Percentiles rank a stretch among this genome's conserved stretches.
Evolutionary conservation across 2,329 filamentous ascomycete species (phyloP).

Genomic region (Beauveria sp.): DNA sequence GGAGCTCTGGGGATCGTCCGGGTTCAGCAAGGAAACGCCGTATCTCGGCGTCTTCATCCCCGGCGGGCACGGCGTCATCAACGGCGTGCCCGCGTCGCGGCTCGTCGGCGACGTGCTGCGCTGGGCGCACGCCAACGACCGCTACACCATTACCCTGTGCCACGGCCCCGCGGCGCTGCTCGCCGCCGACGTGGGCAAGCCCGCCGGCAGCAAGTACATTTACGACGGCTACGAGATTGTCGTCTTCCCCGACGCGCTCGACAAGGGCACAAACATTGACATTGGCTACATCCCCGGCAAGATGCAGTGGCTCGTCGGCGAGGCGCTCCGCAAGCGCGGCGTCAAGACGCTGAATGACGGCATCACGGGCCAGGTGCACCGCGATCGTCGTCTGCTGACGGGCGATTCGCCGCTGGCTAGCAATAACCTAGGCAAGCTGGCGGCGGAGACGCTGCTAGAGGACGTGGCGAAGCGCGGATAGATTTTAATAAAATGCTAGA

Average conservation of each 20-base stretch:
- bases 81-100: conserved; percentile 13
- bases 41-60: conserved; percentile 16
- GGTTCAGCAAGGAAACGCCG: conserved; percentile 12
- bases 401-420: conserved; percentile 17
- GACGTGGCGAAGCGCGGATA: conserved; percentile 12
- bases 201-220: conserved; percentile 14
- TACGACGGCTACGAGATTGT: conserved; percentile 16
- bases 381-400: conserved; percentile 13
- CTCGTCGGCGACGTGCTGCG: conserved; percentile 16
- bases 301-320: conserved; percentile 17
- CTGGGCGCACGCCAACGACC: conserved; percentile 15
- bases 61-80: conserved; percentile 16
- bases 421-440: conserved; percentile 15
- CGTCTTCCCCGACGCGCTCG: conserved; percentile 16
- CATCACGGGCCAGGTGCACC: conserved; percentile 15
- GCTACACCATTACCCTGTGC: conserved; percentile 14
- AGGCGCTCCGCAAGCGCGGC: conserved; percentile 12
- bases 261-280: conserved; percentile 14
- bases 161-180: conserved; percentile 15
- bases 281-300: conserved; percentile 18
- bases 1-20: conserved; percentile 11
- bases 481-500: background rate
- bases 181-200: conserved; percentile 15
- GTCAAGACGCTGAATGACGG: conserved; percentile 12
- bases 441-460: conserved; percentile 14